Evolutionary conservation across 208 protist species (phyloP).

Genomic region (Blastocrithidia nonstop): DNA sequence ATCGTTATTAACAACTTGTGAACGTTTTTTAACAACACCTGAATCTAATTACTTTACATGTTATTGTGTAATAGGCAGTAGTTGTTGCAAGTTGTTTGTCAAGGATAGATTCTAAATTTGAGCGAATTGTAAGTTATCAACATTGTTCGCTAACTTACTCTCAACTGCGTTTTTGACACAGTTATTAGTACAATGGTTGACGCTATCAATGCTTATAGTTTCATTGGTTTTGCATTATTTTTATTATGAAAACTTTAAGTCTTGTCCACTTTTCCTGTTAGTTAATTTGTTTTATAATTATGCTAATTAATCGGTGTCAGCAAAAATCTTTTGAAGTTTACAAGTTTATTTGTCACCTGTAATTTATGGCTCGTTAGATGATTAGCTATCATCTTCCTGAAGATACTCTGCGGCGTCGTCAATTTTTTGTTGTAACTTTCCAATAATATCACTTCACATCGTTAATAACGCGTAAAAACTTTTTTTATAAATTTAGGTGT

Average conservation of each 20-base stretch:
- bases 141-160: too few species aligned
- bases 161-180: too few species aligned
- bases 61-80: too few species aligned
- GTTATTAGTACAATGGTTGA: slow-evolving; percentile 53
- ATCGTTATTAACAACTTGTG: too few species aligned
- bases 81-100: too few species aligned
- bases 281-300: not conserved
- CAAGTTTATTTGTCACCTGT: not conserved
- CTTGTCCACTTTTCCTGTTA: not conserved
- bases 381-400: slow-evolving; percentile 21
- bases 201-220: slow-evolving; percentile 2
- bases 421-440: slow-evolving; percentile 50
- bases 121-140: too few species aligned
- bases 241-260: not conserved
- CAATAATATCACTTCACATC: slow-evolving; percentile 56
- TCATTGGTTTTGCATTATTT: not conserved
- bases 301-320: not conserved
- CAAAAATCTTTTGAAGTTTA: not conserved
- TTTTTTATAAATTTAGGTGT: not conserved
- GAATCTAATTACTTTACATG: too few species aligned
- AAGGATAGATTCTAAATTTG: too few species aligned
- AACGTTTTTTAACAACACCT: too few species aligned
- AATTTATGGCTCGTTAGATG: slow-evolving; percentile 5
- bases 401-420: slow-evolving; percentile 35
- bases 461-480: not conserved